phyloP scores from a whole-genome alignment of 208 protist genomes.

The Trypanosoma conorhini region DNA sequence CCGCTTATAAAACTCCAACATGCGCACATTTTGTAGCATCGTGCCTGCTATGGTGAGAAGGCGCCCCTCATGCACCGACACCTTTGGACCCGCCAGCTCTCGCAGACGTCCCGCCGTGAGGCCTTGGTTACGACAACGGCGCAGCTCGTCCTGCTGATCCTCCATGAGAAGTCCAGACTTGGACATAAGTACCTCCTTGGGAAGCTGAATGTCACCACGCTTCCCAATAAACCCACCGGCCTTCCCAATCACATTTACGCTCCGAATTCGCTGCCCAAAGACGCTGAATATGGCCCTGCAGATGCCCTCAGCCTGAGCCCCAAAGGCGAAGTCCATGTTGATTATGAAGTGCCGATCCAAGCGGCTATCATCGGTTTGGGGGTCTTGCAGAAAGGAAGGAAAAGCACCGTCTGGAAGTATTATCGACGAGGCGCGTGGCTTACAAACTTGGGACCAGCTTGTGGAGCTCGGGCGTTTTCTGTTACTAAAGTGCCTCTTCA shows the following conservation, averaged over 20 bases:
- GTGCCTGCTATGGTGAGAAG: conserved; percentile 86
- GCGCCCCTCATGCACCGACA: conserved; percentile 68
- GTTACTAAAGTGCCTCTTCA: conserved; percentile 29
- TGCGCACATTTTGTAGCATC: conserved; percentile 82
- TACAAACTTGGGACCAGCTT: neutral
- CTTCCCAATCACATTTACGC: conserved; percentile 89
- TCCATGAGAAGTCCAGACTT: conserved; percentile 85
- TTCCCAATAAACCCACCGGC: conserved; percentile 84
- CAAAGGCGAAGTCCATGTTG: conserved; percentile 94
- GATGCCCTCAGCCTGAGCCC: conserved; percentile 87
- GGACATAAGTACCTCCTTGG: conserved; percentile 81
- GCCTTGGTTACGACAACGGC: conserved; percentile 81
- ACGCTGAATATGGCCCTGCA: conserved; percentile 74
- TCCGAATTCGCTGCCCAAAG: conserved; percentile 82
- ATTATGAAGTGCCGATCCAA: conserved; percentile 78
- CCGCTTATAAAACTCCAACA: conserved; percentile 82
- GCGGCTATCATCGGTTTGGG: conserved; percentile 31
- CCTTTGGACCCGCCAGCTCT: conserved; percentile 51
- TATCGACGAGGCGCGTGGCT: neutral
- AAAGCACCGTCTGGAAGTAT: neutral
- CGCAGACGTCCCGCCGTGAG: conserved; percentile 50
- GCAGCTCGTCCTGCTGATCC: conserved; percentile 84
- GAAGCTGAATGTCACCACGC: conserved; percentile 88
- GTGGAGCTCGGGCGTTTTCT: neutral
- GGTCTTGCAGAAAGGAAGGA: neutral